Conservation (phyloP, 306 rosid species). For the Vigna hirtella region DNA sequence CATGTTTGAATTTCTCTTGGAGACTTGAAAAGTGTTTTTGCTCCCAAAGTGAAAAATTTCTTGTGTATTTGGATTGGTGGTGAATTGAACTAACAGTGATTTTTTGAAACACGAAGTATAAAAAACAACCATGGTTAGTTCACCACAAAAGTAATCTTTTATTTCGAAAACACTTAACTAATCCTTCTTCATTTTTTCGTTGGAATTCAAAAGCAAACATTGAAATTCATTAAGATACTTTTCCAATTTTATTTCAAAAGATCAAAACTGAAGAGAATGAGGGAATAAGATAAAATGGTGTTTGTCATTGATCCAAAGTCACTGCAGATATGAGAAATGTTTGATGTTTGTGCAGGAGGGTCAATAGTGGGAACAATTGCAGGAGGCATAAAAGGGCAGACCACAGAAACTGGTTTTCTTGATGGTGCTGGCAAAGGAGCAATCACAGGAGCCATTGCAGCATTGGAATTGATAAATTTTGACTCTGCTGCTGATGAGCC, state of each 20-base stretch:
- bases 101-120: no score
- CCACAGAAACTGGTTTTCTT: slow-evolving; percentile 53
- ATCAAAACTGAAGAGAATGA: neutral
- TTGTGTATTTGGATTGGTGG: no score
- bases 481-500: slow-evolving; percentile 22
- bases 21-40: no score
- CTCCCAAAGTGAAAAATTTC: no score
- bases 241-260: neutral
- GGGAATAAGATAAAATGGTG: slow-evolving; percentile 19
- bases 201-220: neutral
- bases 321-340: slow-evolving; percentile 4
- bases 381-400: slow-evolving; percentile 56
- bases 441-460: slow-evolving; percentile 58
- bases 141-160: no score
- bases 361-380: slow-evolving; percentile 52
- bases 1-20: neutral
- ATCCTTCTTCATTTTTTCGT: no score
- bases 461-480: slow-evolving; percentile 42
- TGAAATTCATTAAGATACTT: neutral
- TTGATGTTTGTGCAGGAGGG: slow-evolving; percentile 48
- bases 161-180: no score
- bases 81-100: no score
- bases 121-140: no score
- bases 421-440: slow-evolving; percentile 66
- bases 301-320: slow-evolving; percentile 1